These are phyloP conservation scores for Myxozyma neglecta DNA, from an alignment of 805 yeast genomes.

Conservation along the genomic window DNA sequence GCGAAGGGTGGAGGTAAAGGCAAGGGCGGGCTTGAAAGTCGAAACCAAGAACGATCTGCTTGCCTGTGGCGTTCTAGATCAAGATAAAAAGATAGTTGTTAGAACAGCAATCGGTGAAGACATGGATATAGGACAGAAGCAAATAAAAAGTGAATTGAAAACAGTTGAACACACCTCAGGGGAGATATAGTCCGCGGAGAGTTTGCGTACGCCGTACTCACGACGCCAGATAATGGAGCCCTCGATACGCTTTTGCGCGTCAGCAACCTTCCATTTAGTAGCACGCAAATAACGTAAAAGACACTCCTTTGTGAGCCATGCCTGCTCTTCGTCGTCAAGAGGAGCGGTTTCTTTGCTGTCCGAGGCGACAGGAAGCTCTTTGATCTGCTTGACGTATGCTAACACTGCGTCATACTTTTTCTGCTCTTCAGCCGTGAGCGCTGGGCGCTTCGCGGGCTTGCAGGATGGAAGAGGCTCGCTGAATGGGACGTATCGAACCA, in stretches of 20 bases:
- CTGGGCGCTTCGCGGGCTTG: conserved; percentile 51
- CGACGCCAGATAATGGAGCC: conserved; percentile 90
- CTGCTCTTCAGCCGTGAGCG: conserved; percentile 56
- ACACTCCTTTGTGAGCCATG: conserved; percentile 94
- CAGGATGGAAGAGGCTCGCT: conserved; percentile 52
- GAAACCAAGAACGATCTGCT: conserved; percentile 85
- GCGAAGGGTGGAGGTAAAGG: conserved; percentile 85
- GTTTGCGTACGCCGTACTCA: conserved; percentile 72
- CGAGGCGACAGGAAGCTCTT: conserved; percentile 47
- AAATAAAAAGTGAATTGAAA: neutral
- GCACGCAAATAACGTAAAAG: conserved; percentile 87
- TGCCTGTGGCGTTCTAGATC: conserved; percentile 83
- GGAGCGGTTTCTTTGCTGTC: conserved; percentile 39
- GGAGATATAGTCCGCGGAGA: conserved; percentile 40
- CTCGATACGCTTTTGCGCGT: conserved; percentile 71
- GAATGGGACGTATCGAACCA: conserved; percentile 50
- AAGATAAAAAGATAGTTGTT: conserved; percentile 35
- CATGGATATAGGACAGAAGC: neutral
- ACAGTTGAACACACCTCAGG: conserved; percentile 20
- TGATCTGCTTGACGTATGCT: conserved; percentile 56
- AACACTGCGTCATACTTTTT: conserved; percentile 63
- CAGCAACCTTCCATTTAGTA: conserved; percentile 78
- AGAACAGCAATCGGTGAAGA: conserved; percentile 39
- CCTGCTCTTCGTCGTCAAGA: conserved; percentile 59
- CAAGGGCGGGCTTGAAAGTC: conserved; percentile 92